Evolutionary conservation across 2,329 filamentous ascomycete species (phyloP).

Genomic region (Ascochyta fabae): DNA sequence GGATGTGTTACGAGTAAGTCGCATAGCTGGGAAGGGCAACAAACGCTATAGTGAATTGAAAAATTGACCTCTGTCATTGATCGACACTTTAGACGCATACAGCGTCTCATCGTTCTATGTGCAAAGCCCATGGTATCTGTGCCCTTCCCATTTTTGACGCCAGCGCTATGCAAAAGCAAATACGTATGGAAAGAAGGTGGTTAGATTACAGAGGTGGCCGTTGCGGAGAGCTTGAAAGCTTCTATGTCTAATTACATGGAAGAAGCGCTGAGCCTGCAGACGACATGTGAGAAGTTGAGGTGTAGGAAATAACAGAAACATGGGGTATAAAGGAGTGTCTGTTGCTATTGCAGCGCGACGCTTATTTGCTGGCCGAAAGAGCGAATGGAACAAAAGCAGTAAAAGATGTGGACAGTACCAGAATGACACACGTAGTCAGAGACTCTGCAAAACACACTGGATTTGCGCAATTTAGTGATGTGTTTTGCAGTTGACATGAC

Average conservation of each 20-base stretch:
- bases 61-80: conserved; percentile 20
- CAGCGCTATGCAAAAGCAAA: conserved; percentile 33
- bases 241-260: conserved; percentile 21
- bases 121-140: conserved; percentile 20
- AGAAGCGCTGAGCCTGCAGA: conserved; percentile 30
- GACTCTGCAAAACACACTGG: conserved; percentile 1
- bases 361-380: conserved; percentile 21
- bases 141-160: conserved; percentile 31
- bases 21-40: conserved; percentile 26
- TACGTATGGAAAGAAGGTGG: conserved; percentile 17
- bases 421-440: not conserved
- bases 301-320: conserved; percentile 1
- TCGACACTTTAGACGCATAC: conserved; percentile 6
- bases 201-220: conserved; percentile 21
- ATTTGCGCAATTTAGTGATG: not conserved
- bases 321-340: conserved; percentile 31
- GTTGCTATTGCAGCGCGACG: conserved; percentile 19
- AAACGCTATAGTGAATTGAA: conserved; percentile 29
- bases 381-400: conserved; percentile 10
- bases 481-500: not conserved
- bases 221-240: conserved; percentile 7
- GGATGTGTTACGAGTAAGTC: not conserved
- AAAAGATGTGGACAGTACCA: not conserved
- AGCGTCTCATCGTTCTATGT: conserved; percentile 22
- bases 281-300: conserved; percentile 18